phyloP scores from a whole-genome alignment of 768 basidiomycete species.

The Tulasnella calospora region DNA sequence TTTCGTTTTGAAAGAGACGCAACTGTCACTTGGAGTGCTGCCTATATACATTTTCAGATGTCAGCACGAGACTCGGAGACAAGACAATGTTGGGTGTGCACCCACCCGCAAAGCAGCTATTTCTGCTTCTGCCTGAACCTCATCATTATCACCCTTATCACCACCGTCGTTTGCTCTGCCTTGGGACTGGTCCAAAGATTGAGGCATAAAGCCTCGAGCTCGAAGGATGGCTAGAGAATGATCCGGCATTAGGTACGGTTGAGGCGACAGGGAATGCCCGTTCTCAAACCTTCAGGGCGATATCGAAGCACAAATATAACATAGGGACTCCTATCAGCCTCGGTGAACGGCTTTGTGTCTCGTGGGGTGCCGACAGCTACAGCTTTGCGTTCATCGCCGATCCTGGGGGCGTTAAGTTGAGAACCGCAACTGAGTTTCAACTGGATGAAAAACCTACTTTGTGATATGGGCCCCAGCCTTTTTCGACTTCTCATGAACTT shows the following conservation, averaged over 20 bases:
- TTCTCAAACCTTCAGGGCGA: background rate
- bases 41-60: background rate
- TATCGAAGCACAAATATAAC: background rate
- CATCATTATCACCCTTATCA: background rate
- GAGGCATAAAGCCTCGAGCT: background rate
- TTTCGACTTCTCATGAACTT: background rate
- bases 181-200: background rate
- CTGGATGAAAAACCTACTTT: background rate
- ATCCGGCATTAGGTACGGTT: background rate
- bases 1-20: background rate
- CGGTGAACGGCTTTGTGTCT: background rate
- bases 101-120: background rate
- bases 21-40: background rate
- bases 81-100: background rate
- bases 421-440: background rate
- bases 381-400: background rate
- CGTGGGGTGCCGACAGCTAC: background rate
- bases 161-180: background rate
- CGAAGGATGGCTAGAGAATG: background rate
- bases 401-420: background rate
- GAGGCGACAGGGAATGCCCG: background rate
- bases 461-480: background rate
- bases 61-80: background rate
- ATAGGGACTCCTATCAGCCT: background rate
- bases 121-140: background rate